Percentiles rank a stretch among this genome's conserved stretches.
Conservation (phyloP, 345 rosid species). For the Gossypium stocksii region DNA sequence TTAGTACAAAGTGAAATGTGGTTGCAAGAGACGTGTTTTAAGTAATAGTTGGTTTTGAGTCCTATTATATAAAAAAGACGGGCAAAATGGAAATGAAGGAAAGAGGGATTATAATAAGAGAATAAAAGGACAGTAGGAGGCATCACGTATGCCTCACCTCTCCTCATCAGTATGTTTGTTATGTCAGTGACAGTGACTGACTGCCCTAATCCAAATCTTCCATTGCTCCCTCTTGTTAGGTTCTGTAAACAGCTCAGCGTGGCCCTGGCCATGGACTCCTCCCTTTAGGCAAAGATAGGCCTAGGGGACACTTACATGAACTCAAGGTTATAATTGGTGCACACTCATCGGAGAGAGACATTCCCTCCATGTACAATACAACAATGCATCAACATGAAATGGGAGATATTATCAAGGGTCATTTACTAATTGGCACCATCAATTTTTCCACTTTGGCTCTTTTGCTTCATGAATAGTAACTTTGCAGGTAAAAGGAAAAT, state of each 20-base stretch:
- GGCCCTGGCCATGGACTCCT: no score
- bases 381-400: constrained; percentile 1
- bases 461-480: background rate
- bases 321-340: background rate
- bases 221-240: background rate
- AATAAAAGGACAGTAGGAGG: background rate
- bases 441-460: background rate
- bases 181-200: background rate
- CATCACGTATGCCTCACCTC: background rate
- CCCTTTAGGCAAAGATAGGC: background rate
- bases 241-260: constrained; percentile 4
- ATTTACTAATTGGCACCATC: background rate
- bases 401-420: background rate
- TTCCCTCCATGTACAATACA: background rate
- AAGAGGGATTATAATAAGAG: background rate
- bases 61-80: no score
- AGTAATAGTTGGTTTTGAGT: no score
- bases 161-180: background rate
- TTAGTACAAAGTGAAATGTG: no score
- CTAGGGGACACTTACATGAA: background rate
- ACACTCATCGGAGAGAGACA: background rate
- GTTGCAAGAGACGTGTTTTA: no score
- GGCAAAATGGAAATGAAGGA: background rate
- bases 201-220: background rate
- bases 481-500: background rate